Conservation (phyloP, 2,329 filamentous ascomycete species). For the Coniochaeta sp. region DNA sequence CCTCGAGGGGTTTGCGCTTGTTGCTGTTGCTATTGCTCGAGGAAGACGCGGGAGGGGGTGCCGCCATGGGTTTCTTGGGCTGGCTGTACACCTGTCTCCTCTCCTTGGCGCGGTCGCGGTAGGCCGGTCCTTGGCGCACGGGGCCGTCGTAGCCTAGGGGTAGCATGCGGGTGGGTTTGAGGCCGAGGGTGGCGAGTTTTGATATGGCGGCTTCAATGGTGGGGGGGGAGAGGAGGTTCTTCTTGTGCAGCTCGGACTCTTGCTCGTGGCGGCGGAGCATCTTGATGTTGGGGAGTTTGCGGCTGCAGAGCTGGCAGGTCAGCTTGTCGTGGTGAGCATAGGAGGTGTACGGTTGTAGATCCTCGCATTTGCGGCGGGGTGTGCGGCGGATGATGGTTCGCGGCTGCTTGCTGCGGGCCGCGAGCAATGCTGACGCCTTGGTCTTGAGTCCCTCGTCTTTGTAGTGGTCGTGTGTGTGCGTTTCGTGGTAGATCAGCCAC, state of each 20-base stretch:
- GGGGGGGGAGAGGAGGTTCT: slow-evolving; percentile 16
- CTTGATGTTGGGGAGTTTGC: slow-evolving; percentile 30
- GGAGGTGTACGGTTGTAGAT: slow-evolving; percentile 38
- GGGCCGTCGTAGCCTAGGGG: background rate
- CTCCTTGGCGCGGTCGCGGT: slow-evolving; percentile 63
- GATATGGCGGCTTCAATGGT: slow-evolving; percentile 19
- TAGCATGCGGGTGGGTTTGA: slow-evolving; percentile 13
- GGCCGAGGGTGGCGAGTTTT: slow-evolving; percentile 26
- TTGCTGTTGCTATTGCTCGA: slow-evolving; percentile 17
- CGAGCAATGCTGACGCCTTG: slow-evolving; percentile 15
- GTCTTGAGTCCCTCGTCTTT: slow-evolving; percentile 15
- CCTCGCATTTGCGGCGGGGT: slow-evolving; percentile 20
- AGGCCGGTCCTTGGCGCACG: slow-evolving; percentile 22
- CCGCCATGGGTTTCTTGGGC: slow-evolving; percentile 41
- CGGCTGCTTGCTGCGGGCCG: slow-evolving; percentile 14
- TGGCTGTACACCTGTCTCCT: slow-evolving; percentile 57
- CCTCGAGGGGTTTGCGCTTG: slow-evolving; percentile 27
- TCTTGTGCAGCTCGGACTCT: slow-evolving; percentile 33
- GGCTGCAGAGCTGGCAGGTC: slow-evolving; percentile 33
- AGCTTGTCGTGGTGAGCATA: slow-evolving; percentile 46
- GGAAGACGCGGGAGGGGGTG: too few species aligned
- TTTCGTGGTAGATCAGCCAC: slow-evolving; percentile 43
- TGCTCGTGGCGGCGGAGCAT: slow-evolving; percentile 36
- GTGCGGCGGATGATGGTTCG: slow-evolving; percentile 18
- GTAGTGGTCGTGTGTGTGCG: slow-evolving; percentile 48